Base-by-base conservation (phyloP, 2,329 filamentous ascomycete species). In the Arachnomyces sp. region DNA sequence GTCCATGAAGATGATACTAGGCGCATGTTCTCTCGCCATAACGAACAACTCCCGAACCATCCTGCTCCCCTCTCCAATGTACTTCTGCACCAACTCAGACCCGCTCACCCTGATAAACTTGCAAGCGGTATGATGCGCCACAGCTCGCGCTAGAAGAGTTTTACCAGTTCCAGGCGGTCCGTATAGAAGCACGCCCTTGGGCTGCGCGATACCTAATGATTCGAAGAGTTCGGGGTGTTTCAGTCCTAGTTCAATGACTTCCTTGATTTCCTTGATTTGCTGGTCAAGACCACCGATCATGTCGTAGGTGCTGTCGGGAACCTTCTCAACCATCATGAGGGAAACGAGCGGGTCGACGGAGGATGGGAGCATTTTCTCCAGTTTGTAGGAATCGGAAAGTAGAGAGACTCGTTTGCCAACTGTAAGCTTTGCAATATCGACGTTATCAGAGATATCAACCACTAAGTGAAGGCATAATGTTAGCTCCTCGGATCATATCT, bases 291-390 rank as follows among this genome's bases (percentile, higher is more conserved):
- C 92, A 68, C 92, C 92, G 64, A 98, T 98, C 92, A 98, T 98
- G 70, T 98, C 92, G 73, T 98, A 98, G 61, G 92, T 98, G 71
- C 88, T 95, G 73, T 98, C 92, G 12, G 92, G 92, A 12, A 98
- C 92, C 75, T 98, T 98, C 64, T 98, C 92, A 38, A 98, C 92
- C 92, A 98, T 98, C 92, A 98, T 98, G 63, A 98, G 84, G 28
- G 92, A 98, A 42, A 98, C 92, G 43, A 98, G 83, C 29, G 92
- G 92, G 60, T 98, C 92, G 60, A 98, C 92, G 14, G 92, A 98
- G 40, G 92, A 96, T 14, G 92, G 92, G 7, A 98, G 80, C 71
- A 96, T 93, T 73, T 95, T 95, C 63, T 96, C 92, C 56, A 98
- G 82, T 69, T 95, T 95, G 76, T 98, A 98, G 51, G 86, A 90